These are phyloP conservation scores for Dendrobium officinale DNA, from an alignment of 106 monocot genomes.

Conservation along the genomic window DNA sequence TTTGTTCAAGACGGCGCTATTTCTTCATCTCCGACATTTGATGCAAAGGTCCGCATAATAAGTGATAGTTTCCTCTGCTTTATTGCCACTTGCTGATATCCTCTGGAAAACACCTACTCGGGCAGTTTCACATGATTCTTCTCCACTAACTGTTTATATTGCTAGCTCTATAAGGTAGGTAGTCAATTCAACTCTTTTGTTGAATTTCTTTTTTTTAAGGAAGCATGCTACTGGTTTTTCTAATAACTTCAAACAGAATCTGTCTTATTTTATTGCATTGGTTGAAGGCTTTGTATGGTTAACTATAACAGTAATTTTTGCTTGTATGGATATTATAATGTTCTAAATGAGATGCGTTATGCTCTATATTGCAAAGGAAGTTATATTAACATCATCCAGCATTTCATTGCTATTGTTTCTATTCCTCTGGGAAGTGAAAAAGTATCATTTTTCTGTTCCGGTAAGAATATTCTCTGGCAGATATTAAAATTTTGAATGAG, in stretches of 20 bases:
- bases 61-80: constrained; percentile 75
- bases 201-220: background rate
- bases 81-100: constrained; percentile 43
- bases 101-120: constrained; percentile 55
- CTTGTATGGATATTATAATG: background rate
- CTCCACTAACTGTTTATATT: constrained; percentile 77
- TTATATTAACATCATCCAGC: background rate
- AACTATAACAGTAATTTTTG: background rate
- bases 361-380: background rate
- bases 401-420: background rate
- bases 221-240: background rate
- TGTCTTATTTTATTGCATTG: background rate
- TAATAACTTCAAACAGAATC: background rate
- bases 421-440: background rate
- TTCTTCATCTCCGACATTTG: constrained; percentile 55
- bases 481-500: background rate
- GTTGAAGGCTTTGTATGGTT: background rate
- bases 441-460: background rate
- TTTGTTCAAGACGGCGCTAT: constrained; percentile 94
- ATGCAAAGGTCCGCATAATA: constrained; percentile 91
- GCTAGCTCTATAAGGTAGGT: constrained; percentile 76
- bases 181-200: background rate
- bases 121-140: constrained; percentile 80
- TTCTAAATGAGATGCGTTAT: background rate
- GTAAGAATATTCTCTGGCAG: background rate